Evolutionary conservation across 129 eudicot genomes (phyloP).

Genomic region (Chrysanthemum makinoi): DNA sequence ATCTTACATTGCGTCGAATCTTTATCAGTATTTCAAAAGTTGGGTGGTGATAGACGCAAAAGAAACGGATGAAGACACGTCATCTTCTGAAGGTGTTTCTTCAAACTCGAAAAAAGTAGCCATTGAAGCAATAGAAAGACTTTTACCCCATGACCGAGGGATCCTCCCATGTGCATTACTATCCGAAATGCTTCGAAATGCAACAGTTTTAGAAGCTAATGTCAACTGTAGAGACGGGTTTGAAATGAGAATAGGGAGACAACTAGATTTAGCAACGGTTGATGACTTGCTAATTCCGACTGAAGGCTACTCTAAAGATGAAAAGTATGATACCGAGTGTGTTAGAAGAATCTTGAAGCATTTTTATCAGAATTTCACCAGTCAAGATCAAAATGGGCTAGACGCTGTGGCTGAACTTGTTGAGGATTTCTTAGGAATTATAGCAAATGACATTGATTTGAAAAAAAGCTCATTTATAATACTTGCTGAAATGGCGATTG

Average conservation of each 20-base stretch:
- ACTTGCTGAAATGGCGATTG: not conserved
- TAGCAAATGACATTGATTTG: not conserved
- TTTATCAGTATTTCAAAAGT: not conserved
- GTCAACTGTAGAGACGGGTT: slow-evolving; percentile 24
- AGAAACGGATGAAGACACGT: not conserved
- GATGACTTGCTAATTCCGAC: slow-evolving; percentile 48
- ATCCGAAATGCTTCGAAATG: slow-evolving; percentile 45
- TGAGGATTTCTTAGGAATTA: not conserved
- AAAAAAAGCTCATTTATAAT: not conserved
- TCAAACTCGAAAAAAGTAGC: slow-evolving; percentile 1
- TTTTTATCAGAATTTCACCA: not conserved
- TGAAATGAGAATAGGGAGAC: slow-evolving; percentile 52
- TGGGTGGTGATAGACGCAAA: not conserved
- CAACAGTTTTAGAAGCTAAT: slow-evolving; percentile 2
- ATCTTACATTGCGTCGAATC: not conserved
- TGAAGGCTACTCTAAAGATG: slow-evolving; percentile 41
- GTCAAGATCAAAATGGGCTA: not conserved
- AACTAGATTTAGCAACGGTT: slow-evolving; percentile 41
- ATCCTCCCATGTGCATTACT: slow-evolving; percentile 34
- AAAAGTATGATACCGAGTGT: slow-evolving; percentile 46
- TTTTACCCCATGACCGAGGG: slow-evolving; percentile 46
- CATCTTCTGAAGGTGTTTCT: slow-evolving; percentile 4
- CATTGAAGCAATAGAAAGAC: slow-evolving; percentile 49
- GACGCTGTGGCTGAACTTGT: not conserved
- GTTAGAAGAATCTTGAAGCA: slow-evolving; percentile 38